Evolutionary conservation across 2,329 filamentous ascomycete species (phyloP).

Genomic region (Arthrobotrys megalospora): DNA sequence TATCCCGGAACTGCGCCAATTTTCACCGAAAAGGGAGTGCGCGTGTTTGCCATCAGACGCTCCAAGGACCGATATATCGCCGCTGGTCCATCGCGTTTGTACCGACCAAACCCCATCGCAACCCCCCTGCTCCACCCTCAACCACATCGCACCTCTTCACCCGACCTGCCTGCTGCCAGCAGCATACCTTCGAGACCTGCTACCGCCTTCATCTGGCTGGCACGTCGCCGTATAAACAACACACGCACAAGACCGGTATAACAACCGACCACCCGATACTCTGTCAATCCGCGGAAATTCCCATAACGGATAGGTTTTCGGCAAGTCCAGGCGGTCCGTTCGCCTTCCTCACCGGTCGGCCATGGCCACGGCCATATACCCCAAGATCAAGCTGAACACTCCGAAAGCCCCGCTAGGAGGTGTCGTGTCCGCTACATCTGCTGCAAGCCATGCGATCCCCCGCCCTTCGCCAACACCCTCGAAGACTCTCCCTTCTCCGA

Average conservation of each 20-base stretch:
- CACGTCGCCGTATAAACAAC: constrained; percentile 53
- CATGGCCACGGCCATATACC: constrained; percentile 61
- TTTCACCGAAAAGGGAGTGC: constrained; percentile 58
- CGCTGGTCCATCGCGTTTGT: constrained; percentile 56
- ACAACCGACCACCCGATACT: constrained; percentile 14
- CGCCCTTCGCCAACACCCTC: constrained; percentile 61
- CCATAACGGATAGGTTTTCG: constrained; percentile 58
- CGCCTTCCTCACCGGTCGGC: constrained; percentile 57
- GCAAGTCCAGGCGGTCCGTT: constrained; percentile 51
- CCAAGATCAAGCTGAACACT: constrained; percentile 58
- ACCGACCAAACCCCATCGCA: constrained; percentile 49
- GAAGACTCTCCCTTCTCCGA: constrained; percentile 56
- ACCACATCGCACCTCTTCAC: constrained; percentile 21
- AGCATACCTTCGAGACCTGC: constrained; percentile 5
- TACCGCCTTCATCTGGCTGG: constrained; percentile 21
- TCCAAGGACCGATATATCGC: constrained; percentile 58
- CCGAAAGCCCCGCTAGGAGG: constrained; percentile 58
- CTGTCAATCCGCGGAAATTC: constrained; percentile 14
- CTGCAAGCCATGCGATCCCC: constrained; percentile 59
- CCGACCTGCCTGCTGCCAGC: constrained; percentile 5
- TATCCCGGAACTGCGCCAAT: constrained; percentile 44
- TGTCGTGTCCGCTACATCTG: constrained; percentile 47
- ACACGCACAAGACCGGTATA: constrained; percentile 31
- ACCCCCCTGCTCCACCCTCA: constrained; percentile 24
- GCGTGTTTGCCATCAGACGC: constrained; percentile 60